Evolutionary conservation across 306 rosid species (phyloP), one percentile per base, ranked within the genome.

Genomic region (Delonix regia): DNA sequence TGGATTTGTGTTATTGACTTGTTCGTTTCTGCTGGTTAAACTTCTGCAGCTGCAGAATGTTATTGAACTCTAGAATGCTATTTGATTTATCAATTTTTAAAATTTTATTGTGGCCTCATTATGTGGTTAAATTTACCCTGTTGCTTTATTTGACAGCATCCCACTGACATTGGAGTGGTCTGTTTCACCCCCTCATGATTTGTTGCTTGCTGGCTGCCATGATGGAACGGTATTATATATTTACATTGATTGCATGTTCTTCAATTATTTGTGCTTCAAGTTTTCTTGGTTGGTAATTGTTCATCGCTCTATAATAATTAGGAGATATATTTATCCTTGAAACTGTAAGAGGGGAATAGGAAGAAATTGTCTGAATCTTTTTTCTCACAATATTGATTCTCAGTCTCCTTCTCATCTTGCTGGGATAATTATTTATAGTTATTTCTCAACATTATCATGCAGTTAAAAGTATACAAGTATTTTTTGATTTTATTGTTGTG

Each of bases 111-210:
- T 75, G 48, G 24, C 62, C 64, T 39, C 11, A 30, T 51, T 34
- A 33, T 56, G 56, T 74, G 68, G 69, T 81, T 83, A 72, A 72
- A 74, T 61, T 57, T 77, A 42, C 45, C 61, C 77, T 60, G 14
- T 85, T 61, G 4, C 45, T 65, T 85, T 84, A 47, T 77, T 62
- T 77, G 72, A 74, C 90, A 94, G 99, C 87, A 92, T 92, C 84
- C 98, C 96, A 49, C 80, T 95, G 82, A 89, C 98, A 53, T 83
- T 95, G 84, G 99, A 95, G 81, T 95, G 99, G 99, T 95, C 99
- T 6, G 68, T 85, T 75, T 83, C 87, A 13, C 85, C 94, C 56
- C 92, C 97, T 72, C 88, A 95, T 78, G 94, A 95, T 71, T 90
- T 81, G 83, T 71, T 95, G 70, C 85, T 93, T 56, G 98, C 89